phyloP scores from a whole-genome alignment of 2,329 filamentous ascomycete genomes.

The Arthrobotrys entomopaga region DNA sequence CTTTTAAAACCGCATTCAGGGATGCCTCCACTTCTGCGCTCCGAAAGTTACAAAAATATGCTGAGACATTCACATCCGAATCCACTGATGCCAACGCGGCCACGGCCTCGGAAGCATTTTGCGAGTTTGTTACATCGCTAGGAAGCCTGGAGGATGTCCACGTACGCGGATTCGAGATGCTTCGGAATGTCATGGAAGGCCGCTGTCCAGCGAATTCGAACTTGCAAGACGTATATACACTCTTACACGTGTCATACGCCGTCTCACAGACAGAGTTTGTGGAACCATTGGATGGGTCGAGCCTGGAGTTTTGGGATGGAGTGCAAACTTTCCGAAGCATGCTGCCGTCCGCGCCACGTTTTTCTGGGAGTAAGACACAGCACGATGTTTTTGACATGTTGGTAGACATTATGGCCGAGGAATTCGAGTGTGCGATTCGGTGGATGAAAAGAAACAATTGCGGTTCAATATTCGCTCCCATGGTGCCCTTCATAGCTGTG shows the following conservation, averaged over 20 bases:
- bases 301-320: constrained; percentile 1
- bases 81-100: neutral
- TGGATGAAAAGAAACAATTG: constrained; percentile 11
- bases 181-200: constrained; percentile 1
- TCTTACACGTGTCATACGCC: constrained; percentile 10
- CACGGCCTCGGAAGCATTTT: neutral
- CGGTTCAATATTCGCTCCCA: neutral
- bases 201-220: neutral
- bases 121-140: neutral
- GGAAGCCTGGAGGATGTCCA: constrained; percentile 1
- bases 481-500: neutral
- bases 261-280: constrained; percentile 9
- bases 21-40: neutral
- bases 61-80: neutral
- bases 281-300: neutral
- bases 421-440: constrained; percentile 12
- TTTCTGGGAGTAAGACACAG: neutral
- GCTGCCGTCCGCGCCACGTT: neutral
- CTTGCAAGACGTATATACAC: constrained; percentile 1
- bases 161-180: neutral
- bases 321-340: neutral
- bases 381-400: neutral
- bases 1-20: constrained; percentile 2
- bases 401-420: constrained; percentile 2
- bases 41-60: neutral